Evolutionary conservation across 2,329 filamentous ascomycete genomes (phyloP).

Genomic region (Colletotrichum spaethianum): DNA sequence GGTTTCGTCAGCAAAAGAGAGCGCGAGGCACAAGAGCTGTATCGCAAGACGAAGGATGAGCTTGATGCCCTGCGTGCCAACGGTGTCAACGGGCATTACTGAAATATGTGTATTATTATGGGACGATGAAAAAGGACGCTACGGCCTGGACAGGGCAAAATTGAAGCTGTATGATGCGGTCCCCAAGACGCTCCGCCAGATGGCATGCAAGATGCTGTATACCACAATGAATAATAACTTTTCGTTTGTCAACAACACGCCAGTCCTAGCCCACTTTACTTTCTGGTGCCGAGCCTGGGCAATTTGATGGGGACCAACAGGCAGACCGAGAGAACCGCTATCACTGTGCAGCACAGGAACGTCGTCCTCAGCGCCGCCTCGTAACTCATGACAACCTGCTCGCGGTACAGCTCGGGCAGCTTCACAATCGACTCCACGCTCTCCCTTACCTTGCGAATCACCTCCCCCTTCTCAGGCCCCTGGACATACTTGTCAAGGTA

Average conservation of each 20-base stretch:
- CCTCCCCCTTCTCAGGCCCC: slow-evolving; percentile 68
- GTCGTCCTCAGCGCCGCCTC: slow-evolving; percentile 64
- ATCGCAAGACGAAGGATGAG: slow-evolving; percentile 83
- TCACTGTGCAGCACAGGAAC: slow-evolving; percentile 58
- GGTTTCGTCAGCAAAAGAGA: slow-evolving; percentile 84
- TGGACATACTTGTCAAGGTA: slow-evolving; percentile 73
- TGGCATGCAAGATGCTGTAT: slow-evolving; percentile 23
- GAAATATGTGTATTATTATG: slow-evolving; percentile 14
- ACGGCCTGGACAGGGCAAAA: slow-evolving; percentile 22
- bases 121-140: neutral
- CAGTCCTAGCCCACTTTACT: slow-evolving; percentile 43
- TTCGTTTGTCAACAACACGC: neutral
- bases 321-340: slow-evolving; percentile 64
- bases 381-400: slow-evolving; percentile 70
- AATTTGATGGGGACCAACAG: slow-evolving; percentile 68
- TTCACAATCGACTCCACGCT: slow-evolving; percentile 68
- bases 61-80: slow-evolving; percentile 70
- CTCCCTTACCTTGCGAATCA: slow-evolving; percentile 66
- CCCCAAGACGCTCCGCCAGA: neutral
- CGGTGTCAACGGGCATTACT: slow-evolving; percentile 45
- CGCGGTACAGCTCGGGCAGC: slow-evolving; percentile 60
- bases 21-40: slow-evolving; percentile 91
- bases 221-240: neutral
- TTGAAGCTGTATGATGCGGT: slow-evolving; percentile 25
- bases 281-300: slow-evolving; percentile 64